Evolutionary conservation across 345 rosid genomes (phyloP).

Genomic region (Aquilaria malaccensis): DNA sequence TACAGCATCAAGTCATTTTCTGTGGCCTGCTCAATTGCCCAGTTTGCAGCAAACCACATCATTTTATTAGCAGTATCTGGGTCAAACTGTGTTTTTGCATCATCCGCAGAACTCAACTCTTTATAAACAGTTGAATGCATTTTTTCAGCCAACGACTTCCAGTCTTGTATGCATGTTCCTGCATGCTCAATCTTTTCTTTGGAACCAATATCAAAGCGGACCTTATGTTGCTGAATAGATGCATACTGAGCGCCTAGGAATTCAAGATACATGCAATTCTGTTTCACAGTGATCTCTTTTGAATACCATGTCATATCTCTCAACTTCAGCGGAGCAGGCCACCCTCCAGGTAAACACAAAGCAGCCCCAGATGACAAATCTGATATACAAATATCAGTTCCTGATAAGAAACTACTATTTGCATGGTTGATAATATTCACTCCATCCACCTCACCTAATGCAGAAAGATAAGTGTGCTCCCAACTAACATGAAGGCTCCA

Average conservation of each 20-base stretch:
- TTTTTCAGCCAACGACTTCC: slow-evolving; percentile 21
- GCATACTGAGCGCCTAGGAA: slow-evolving; percentile 64
- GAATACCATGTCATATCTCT: slow-evolving; percentile 56
- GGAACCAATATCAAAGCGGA: slow-evolving; percentile 13
- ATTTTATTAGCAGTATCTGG: slow-evolving; percentile 34
- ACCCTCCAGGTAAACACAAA: slow-evolving; percentile 74
- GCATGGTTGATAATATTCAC: slow-evolving; percentile 49
- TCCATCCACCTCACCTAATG: slow-evolving; percentile 70
- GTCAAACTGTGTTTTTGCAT: slow-evolving; percentile 16
- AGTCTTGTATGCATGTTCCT: slow-evolving; percentile 27
- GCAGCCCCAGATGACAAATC: slow-evolving; percentile 23
- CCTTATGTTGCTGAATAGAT: slow-evolving; percentile 23
- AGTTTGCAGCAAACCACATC: slow-evolving; percentile 63
- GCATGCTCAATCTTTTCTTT: slow-evolving; percentile 16
- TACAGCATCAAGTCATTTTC: slow-evolving; percentile 59
- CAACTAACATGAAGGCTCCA: slow-evolving; percentile 91
- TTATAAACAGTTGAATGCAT: slow-evolving; percentile 40
- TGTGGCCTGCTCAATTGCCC: slow-evolving; percentile 83
- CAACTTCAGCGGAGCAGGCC: slow-evolving; percentile 69
- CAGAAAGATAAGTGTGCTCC: slow-evolving; percentile 86
- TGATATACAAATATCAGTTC: slow-evolving; percentile 18
- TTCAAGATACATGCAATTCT: slow-evolving; percentile 77
- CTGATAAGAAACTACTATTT: slow-evolving; percentile 38
- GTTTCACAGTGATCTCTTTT: slow-evolving; percentile 56
- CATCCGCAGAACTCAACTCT: slow-evolving; percentile 6